phyloP scores from a whole-genome alignment of 148 eudicot species.

The Camellia lanceoleosa region DNA sequence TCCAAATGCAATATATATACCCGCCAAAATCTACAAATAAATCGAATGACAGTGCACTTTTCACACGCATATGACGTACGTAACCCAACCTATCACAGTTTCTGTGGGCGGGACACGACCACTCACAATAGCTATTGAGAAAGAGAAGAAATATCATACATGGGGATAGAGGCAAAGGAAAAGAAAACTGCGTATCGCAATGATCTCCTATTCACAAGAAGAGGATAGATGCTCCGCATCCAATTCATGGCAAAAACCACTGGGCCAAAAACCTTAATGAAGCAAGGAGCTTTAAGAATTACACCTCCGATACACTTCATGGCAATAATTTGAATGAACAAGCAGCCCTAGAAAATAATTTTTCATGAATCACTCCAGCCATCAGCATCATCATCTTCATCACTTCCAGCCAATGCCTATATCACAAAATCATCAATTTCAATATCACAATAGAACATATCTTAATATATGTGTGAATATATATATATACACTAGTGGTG shows the following conservation, averaged over 20 bases:
- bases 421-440: conserved; percentile 6
- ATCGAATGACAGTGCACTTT: too few relatives aligned
- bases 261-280: not conserved
- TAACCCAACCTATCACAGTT: too few relatives aligned
- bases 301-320: not conserved
- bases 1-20: too few relatives aligned
- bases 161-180: not conserved
- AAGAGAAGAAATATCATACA: not conserved
- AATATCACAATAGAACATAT: not conserved
- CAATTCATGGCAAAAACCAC: not conserved
- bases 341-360: not conserved
- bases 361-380: conserved; percentile 82
- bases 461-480: not conserved
- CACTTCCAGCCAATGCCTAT: conserved; percentile 95
- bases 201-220: conserved; percentile 18
- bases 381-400: conserved; percentile 86
- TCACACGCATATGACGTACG: too few relatives aligned
- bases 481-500: not conserved
- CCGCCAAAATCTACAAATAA: too few relatives aligned
- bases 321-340: conserved; percentile 17
- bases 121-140: not conserved
- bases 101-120: too few relatives aligned
- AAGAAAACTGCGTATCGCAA: conserved; percentile 4
- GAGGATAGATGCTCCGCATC: conserved; percentile 1
- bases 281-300: conserved; percentile 11